Conservation (phyloP, 768 basidiomycete genomes). For the Phaeotremella fagi region DNA sequence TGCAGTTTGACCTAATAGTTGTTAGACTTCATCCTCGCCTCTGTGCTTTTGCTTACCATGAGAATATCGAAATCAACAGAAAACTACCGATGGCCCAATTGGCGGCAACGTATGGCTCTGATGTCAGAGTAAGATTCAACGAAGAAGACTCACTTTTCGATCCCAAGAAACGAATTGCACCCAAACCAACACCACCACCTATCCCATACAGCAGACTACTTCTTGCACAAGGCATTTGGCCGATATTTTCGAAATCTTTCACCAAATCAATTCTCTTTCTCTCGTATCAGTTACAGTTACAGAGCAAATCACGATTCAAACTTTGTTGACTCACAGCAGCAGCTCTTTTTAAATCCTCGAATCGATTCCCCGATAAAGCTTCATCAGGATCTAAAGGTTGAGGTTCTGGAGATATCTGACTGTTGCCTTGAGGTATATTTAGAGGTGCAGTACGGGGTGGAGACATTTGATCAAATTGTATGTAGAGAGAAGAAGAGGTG, state of each 20-base stretch:
- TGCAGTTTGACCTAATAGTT: too few relatives aligned
- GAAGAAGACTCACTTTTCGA: slow-evolving; percentile 33
- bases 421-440: slow-evolving; percentile 42
- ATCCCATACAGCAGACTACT: slow-evolving; percentile 45
- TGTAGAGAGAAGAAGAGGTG: too few relatives aligned
- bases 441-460: slow-evolving; percentile 8
- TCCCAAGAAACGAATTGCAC: slow-evolving; percentile 38
- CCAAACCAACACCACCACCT: slow-evolving; percentile 40
- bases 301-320: background rate
- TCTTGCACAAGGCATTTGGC: slow-evolving; percentile 41
- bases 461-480: too few relatives aligned
- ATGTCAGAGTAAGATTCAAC: slow-evolving; percentile 1
- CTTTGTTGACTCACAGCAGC: slow-evolving; percentile 19
- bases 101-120: slow-evolving; percentile 19
- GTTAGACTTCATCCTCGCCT: too few relatives aligned
- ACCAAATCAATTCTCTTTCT: slow-evolving; percentile 25
- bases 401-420: slow-evolving; percentile 7
- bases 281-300: too few relatives aligned
- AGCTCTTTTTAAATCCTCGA: slow-evolving; percentile 29
- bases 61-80: slow-evolving; percentile 30
- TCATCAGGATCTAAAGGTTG: slow-evolving; percentile 23
- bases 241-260: slow-evolving; percentile 42
- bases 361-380: slow-evolving; percentile 29
- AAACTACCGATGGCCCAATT: slow-evolving; percentile 46
- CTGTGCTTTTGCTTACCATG: too few relatives aligned